Evolutionary conservation across 208 protist species (phyloP), one percentile per base, ranked within the genome.

Genomic region (Wallacemonas sp.): DNA sequence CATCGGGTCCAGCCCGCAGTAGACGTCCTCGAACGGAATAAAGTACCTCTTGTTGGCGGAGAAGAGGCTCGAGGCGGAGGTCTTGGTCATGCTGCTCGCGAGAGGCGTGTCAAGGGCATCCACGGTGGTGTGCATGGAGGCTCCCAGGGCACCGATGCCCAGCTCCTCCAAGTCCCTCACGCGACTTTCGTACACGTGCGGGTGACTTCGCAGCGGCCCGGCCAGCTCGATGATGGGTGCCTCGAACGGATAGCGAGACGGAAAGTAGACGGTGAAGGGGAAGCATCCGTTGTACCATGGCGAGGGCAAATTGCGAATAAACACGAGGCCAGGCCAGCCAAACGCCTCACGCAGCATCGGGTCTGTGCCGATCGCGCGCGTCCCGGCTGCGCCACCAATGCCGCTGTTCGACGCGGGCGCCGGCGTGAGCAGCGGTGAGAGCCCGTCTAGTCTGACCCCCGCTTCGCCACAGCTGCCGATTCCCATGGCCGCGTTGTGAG

Each of bases 281-380:
- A 93, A 90, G 66, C 75, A 77, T 38, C 80, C 86, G 54, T 76
- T 54, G 65, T 79, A 80, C 86, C 86, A 93, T 60, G 86, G 86
- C 1, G 83, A 90, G 5, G 81, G 38, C 15, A 47, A 49, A 1
- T 41, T 38, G 19, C 68, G 63, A 28, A 93, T 73, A 31, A 62
- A 67, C 12, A 93, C 74, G 6, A 93, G 59, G 11, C 82, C 80
- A 1, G n/a, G 44, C 86, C 82, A 88, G 14, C 62, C 60, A 2
- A 45, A 58, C 34, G 64, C 68, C 0, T 34, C 39, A 4, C 21
- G 38, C 30, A 74, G 62, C 73, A 72, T 51, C 34, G 47, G 56
- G 24, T 60, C 47, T 19, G 19, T 41, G n/a, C 46, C 62, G 28
- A 34, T 45, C 9, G 19, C 19, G 4, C 33, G 49, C 8, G 49